A percentile compares a stretch with the other conserved stretches of the same genome.
Evolutionary conservation across 2,329 filamentous ascomycete species (phyloP).

Genomic region (Pseudogymnoascus sp.): DNA sequence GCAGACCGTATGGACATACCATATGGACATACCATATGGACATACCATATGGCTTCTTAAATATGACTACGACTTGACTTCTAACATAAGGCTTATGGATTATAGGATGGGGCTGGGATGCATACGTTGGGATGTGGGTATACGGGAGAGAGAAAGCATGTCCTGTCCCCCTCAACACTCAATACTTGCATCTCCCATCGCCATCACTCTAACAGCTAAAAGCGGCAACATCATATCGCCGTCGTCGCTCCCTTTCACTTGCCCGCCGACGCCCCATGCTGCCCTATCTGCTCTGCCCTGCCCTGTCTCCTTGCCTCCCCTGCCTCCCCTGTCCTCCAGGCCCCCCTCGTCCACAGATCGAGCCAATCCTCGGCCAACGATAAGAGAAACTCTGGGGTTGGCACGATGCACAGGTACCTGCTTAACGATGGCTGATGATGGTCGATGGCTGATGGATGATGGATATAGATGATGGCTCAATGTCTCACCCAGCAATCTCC

Average conservation of each 20-base stretch:
- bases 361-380: background rate
- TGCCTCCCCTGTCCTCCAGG: background rate
- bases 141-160: no score
- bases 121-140: no score
- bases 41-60: no score
- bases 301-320: background rate
- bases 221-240: background rate
- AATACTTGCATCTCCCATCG: no score
- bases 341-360: background rate
- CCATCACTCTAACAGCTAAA: background rate
- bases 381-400: background rate
- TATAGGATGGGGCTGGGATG: no score
- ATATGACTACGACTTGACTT: no score
- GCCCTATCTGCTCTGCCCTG: background rate
- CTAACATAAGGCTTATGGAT: no score
- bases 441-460: background rate
- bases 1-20: no score
- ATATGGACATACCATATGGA: no score
- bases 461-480: no score
- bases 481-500: slow-evolving; percentile 4
- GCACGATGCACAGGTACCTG: slow-evolving; percentile 1
- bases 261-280: background rate
- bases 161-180: no score
- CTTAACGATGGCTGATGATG: slow-evolving; percentile 6
- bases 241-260: background rate